Conservation (phyloP, 1,284 basidiomycete genomes). For the Garcileccinum viscosum region DNA sequence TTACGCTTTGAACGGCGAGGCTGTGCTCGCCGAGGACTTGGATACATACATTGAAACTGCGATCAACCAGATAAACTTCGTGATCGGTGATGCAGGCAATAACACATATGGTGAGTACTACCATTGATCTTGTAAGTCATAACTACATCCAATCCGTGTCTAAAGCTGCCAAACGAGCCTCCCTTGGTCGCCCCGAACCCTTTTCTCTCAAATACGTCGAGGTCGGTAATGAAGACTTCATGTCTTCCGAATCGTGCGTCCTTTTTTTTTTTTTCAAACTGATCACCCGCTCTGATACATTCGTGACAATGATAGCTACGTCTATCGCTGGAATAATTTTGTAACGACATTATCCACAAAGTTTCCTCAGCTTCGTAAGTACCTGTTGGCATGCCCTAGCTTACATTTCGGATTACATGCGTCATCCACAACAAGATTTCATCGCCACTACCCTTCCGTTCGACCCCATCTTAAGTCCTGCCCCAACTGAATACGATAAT, state of each 20-base stretch:
- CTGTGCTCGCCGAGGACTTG: conserved; percentile 57
- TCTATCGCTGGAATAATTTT: conserved; percentile 67
- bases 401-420: conserved; percentile 9
- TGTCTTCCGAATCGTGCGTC: conserved; percentile 43
- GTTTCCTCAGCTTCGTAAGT: conserved; percentile 68
- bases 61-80: conserved; percentile 76
- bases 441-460: conserved; percentile 61
- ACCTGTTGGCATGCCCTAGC: background rate
- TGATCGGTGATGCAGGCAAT: conserved; percentile 57
- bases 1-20: conserved; percentile 59
- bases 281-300: background rate
- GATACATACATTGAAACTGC: conserved; percentile 71
- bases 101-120: conserved; percentile 20
- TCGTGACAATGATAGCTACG: conserved; percentile 46
- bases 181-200: conserved; percentile 67
- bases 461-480: conserved; percentile 57
- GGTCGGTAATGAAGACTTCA: conserved; percentile 72
- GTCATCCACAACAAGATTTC: conserved; percentile 49
- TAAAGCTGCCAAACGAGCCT: conserved; percentile 64
- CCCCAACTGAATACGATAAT: conserved; percentile 63
- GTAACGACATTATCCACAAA: conserved; percentile 57
- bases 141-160: background rate
- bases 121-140: background rate
- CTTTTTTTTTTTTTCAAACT: background rate
- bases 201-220: conserved; percentile 68